Base-by-base conservation (phyloP, 2,329 filamentous ascomycete species). In the Epichloe sp. region DNA sequence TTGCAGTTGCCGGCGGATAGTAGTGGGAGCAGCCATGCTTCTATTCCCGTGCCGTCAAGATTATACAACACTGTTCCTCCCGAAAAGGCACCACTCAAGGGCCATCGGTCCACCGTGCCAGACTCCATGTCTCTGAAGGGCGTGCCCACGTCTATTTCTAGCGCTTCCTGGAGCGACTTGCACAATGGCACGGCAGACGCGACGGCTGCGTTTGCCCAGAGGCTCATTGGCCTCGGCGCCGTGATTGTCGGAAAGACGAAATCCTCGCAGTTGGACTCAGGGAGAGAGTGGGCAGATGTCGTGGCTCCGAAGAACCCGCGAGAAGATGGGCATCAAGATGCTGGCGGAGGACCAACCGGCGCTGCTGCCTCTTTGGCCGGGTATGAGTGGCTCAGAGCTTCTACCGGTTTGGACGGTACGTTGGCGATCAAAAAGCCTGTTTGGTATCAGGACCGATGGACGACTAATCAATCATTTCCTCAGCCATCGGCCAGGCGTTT, bases 181-280 rank as follows among this genome's bases (percentile, higher is more conserved):
- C 76, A 80, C 50, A 65, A 69, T 1, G 59, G 69, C 3, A 65
- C 70, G 0, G 60, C 60, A 4, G 69, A 64, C 2, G 59, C 57
- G 3, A 81, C 76, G 1, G 74, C 76, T 0, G 59, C 71, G 0
- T 68, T 75, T 1, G 71, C 81, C 0, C 74, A 79, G 48, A 67
- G 70, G 2, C 63, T 87, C 1, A 69, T 85, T 3, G 73, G 80
- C 49, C 71, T 77, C 2, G 83, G 83, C 0, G 82, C 78, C 0
- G 63, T 78, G 8, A 59, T 79, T 11, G 65, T 79, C 0, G 76
- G 76, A 3, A 79, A 77, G 63, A 74, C 73, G 21, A 77, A 75
- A 55, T 69, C 70, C 2, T 66, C 71, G 1, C 73, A 76, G 54
- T 71, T 79, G 47, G 70, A 70, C 12, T 59, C 66, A 5, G 63